Evolutionary conservation across 2,329 filamentous ascomycete genomes (phyloP), one percentile per base, ranked within the genome.

Genomic region (Paecilomyces formosus): DNA sequence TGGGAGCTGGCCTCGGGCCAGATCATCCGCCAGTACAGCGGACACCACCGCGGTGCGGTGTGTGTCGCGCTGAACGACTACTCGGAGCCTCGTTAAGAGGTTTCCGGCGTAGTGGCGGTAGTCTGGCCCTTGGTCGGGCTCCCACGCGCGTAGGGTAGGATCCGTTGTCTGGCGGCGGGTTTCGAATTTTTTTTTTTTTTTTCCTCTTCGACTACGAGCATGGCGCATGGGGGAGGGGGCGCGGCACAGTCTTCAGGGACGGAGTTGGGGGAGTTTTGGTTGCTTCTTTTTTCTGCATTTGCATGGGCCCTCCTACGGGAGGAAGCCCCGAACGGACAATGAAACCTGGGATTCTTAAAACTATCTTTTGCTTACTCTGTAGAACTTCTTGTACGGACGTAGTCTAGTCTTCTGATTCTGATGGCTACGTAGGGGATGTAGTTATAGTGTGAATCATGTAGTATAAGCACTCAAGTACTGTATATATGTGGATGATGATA

Each of bases 21-120:
- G 68, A 92, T 97, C 64, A 97, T 97, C 66, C 83, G 92, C 53
- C 92, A 97, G 78, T 97, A 97, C 73, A 96, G 95, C 71, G 92
- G 92, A 6, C 92, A 97, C 71, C 92, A 97, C 72, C 83, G 92
- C 35, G 92, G 92, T 51, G 90, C 92, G 3, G 91, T 96, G 0
- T 96, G 92, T 70, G 92, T 97, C 39, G 92, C 92, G 13, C 79
- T 97, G 63, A 97, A 97, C 72, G 92, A 97, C 71, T 91, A 91
- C 72, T 79, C 77, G 0, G 76, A 78, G 65, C 75, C 74, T 58
- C 73, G 76, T 28, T 78, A 66, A 56, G 21, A 12, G 24, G 28
- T 26, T 5, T 53, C 51, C 11, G 51, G 21, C 24, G 51, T 53
- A 15, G 51, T 9, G n/a, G 39, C 18, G 39, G 15, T 45, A n/a